Conservation (phyloP, 1,284 basidiomycete species). For the Pterulicium gracile region DNA sequence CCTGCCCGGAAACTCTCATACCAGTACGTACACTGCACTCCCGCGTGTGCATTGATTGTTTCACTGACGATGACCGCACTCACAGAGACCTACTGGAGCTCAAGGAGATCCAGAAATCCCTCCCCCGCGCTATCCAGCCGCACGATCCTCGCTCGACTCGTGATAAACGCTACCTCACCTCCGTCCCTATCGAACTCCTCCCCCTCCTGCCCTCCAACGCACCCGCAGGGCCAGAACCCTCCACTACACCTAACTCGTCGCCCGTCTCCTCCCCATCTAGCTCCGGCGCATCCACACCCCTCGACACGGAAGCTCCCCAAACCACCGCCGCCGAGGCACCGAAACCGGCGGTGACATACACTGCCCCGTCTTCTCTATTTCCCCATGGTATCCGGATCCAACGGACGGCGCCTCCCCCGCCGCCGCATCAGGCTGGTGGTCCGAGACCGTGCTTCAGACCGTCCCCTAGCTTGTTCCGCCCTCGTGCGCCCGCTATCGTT, state of each 20-base stretch:
- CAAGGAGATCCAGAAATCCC: constrained; percentile 46
- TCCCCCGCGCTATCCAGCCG: constrained; percentile 40
- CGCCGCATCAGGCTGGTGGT: constrained; percentile 9
- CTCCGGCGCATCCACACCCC: constrained; percentile 1
- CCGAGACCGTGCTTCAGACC: too few species aligned
- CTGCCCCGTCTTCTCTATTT: constrained; percentile 7
- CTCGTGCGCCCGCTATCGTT: too few species aligned
- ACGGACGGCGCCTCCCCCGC: constrained; percentile 7
- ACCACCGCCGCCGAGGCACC: too few species aligned
- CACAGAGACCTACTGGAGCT: constrained; percentile 51
- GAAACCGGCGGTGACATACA: constrained; percentile 9
- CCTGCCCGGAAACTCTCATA: constrained; percentile 25
- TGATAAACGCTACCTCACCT: constrained; percentile 27
- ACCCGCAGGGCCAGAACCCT: neutral
- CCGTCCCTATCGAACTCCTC: constrained; percentile 42
- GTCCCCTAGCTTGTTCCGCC: too few species aligned
- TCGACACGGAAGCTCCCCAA: constrained; percentile 8
- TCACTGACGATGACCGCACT: constrained; percentile 1
- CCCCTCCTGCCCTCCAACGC: constrained; percentile 26
- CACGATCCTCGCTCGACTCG: constrained; percentile 25
- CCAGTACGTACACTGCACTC: constrained; percentile 17
- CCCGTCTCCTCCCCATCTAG: constrained; percentile 9
- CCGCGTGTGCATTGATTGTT: neutral
- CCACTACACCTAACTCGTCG: constrained; percentile 6
- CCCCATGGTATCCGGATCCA: constrained; percentile 6